Evolutionary conservation across 768 basidiomycete species (phyloP), one percentile per base, ranked within the genome.

Genomic region (Boletus speciosus): DNA sequence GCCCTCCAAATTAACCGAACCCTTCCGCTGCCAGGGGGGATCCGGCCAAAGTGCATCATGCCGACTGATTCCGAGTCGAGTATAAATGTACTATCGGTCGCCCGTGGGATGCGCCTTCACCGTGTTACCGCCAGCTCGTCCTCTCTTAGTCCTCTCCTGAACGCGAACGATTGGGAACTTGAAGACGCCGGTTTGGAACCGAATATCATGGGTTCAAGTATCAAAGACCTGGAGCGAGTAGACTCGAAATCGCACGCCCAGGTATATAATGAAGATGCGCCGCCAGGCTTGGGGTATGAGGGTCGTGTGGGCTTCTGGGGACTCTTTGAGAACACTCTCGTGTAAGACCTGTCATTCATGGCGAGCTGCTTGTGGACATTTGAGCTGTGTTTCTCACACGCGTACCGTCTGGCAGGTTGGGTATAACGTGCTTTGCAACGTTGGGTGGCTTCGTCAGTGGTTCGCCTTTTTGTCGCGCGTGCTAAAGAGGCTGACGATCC

Each of bases 361-460:
- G 4, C 19, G 7, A 32, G 9, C 29, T 19, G 29, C 14, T 16
- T 25, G 37, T 15, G 11, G 35, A 3, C 12, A 19, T 52, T 46
- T n/a, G 32, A 37, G 9, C n/a, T 5, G 34, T 16, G 39, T 19
- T 57, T 44, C 49, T 58, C 39, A 55, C 47, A 12, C 11, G 47
- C 27, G 29, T 23, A 19, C 12, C 16, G 10, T 36, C 37, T 25
- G 37, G 10, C 39, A 70, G 68, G 51, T 61, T 71, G 53, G 66
- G 68, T 23, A 56, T 71, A 56, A 67, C 68, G 6, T 66, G 59
- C 38, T 71, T 70, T 49, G 70, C 70, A 39, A 61, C 68, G 5
- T 38, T 70, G 40, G 68, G 68, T 42, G 70, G 68, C 45, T 70
- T 70, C 36, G 68, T 70, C 34, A 64, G 68, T 61, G 27, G 16